Evolutionary conservation across 2,329 filamentous ascomycete species (phyloP).

Genomic region (Pseudogymnoascus sp.): DNA sequence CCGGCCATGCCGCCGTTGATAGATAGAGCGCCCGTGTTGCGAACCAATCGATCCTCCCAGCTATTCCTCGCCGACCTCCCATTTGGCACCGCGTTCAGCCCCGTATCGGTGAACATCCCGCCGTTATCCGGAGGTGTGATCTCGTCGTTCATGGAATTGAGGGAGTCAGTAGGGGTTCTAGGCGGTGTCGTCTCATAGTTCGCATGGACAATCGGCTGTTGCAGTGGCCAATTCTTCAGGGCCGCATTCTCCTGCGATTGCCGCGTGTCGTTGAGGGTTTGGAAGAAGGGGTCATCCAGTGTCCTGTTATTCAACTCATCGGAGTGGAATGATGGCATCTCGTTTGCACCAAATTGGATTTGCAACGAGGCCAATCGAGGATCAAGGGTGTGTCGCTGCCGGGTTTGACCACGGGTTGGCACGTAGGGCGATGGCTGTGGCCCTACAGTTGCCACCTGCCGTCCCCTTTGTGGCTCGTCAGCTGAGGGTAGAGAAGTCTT

Average conservation of each 20-base stretch:
- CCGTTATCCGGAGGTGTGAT: slow-evolving; percentile 23
- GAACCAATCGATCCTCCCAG: slow-evolving; percentile 26
- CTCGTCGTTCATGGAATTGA: slow-evolving; percentile 26
- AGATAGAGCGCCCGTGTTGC: slow-evolving; percentile 26
- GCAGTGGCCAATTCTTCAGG: slow-evolving; percentile 21
- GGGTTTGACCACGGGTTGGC: neutral
- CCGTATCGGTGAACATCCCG: slow-evolving; percentile 35
- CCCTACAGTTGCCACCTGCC: slow-evolving; percentile 8
- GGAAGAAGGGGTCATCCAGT: slow-evolving; percentile 23
- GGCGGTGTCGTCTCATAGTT: slow-evolving; percentile 27
- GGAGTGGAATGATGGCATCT: slow-evolving; percentile 45
- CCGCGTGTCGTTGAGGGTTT: slow-evolving; percentile 32
- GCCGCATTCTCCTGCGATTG: slow-evolving; percentile 26
- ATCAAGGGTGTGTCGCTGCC: neutral
- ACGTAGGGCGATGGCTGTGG: slow-evolving; percentile 3
- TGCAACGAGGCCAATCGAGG: slow-evolving; percentile 2
- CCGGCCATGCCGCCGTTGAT: slow-evolving; percentile 25
- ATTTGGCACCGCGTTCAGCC: slow-evolving; percentile 54
- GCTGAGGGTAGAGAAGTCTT: slow-evolving; percentile 3
- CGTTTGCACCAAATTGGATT: slow-evolving; percentile 26
- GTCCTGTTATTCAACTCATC: slow-evolving; percentile 32
- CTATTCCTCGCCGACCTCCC: slow-evolving; percentile 42
- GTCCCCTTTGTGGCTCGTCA: slow-evolving; percentile 4
- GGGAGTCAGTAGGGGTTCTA: slow-evolving; percentile 26
- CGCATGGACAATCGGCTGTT: slow-evolving; percentile 24